Evolutionary conservation across 2,329 filamentous ascomycete species (phyloP).

Genomic region (Cladosporium sp.): DNA sequence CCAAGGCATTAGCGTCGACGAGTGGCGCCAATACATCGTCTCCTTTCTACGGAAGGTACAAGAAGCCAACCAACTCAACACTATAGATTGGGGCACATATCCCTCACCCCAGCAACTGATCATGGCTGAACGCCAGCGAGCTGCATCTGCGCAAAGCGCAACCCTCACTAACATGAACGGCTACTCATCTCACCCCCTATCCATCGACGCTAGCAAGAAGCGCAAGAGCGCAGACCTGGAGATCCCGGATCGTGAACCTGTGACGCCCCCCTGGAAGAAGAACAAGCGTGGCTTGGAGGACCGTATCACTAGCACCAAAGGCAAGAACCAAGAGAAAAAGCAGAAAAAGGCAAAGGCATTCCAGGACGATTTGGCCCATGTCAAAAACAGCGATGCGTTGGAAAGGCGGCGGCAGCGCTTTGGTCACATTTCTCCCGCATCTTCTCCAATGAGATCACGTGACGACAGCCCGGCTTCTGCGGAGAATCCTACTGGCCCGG

Average conservation of each 20-base stretch:
- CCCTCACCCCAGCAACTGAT: conserved; percentile 83
- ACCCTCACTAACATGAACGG: conserved; percentile 27
- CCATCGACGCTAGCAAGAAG: conserved; percentile 56
- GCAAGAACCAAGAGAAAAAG: conserved; percentile 44
- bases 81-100: conserved; percentile 76
- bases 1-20: conserved; percentile 45
- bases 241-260: conserved; percentile 44
- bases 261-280: conserved; percentile 68
- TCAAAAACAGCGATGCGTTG: conserved; percentile 85
- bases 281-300: conserved; percentile 61
- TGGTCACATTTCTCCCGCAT: conserved; percentile 46
- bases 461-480: conserved; percentile 46
- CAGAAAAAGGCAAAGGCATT: conserved; percentile 30
- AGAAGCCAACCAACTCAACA: conserved; percentile 64
- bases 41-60: conserved; percentile 78
- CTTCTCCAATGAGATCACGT: conserved; percentile 45
- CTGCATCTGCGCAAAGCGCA: conserved; percentile 33
- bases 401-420: conserved; percentile 90
- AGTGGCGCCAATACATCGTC: conserved; percentile 82
- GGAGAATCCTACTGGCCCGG: conserved; percentile 54
- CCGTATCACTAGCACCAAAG: conserved; percentile 65
- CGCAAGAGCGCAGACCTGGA: conserved; percentile 70
- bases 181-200: conserved; percentile 8
- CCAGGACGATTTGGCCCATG: conserved; percentile 49
- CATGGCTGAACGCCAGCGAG: conserved; percentile 57